Conservation (phyloP, 2,329 filamentous ascomycete species). For the Curvularia spicifera region DNA sequence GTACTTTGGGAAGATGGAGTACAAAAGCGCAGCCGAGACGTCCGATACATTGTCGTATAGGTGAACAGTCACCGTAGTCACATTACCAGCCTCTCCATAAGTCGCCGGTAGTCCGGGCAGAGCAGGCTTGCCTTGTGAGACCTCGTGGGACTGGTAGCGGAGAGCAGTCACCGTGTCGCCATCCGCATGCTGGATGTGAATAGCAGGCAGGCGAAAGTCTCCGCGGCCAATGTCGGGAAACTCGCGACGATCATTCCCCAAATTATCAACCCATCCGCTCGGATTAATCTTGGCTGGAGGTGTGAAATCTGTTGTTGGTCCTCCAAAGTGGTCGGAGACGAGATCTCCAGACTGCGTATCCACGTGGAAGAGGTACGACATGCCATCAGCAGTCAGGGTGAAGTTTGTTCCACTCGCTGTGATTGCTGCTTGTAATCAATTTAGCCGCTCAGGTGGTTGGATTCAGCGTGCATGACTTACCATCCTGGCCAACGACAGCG, state of each 20-base stretch:
- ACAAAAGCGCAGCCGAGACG: constrained; percentile 64
- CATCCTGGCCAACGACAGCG: constrained; percentile 25
- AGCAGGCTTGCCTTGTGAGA: constrained; percentile 62
- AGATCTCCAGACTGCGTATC: constrained; percentile 63
- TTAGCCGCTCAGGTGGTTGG: background rate
- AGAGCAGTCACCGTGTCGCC: constrained; percentile 67
- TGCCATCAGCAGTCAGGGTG: constrained; percentile 61
- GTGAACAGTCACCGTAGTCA: constrained; percentile 64
- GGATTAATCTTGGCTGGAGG: constrained; percentile 49
- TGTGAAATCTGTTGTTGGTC: constrained; percentile 60
- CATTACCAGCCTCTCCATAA: constrained; percentile 62
- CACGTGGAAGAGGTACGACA: constrained; percentile 70
- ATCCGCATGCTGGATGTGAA: constrained; percentile 64
- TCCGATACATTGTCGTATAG: constrained; percentile 65
- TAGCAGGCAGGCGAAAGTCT: constrained; percentile 67
- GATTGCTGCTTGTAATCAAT: constrained; percentile 52
- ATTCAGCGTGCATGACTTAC: constrained; percentile 11
- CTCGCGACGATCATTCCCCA: constrained; percentile 63
- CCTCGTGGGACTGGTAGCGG: constrained; percentile 63
- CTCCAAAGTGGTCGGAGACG: constrained; percentile 67
- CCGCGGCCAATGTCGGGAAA: constrained; percentile 69
- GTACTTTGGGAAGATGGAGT: constrained; percentile 68
- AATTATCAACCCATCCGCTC: constrained; percentile 62
- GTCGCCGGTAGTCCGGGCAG: constrained; percentile 65
- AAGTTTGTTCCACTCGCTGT: constrained; percentile 63